Evolutionary conservation across 2,329 filamentous ascomycete genomes (phyloP), one percentile per base, ranked within the genome.

Genomic region (Pseudocercospora musae): DNA sequence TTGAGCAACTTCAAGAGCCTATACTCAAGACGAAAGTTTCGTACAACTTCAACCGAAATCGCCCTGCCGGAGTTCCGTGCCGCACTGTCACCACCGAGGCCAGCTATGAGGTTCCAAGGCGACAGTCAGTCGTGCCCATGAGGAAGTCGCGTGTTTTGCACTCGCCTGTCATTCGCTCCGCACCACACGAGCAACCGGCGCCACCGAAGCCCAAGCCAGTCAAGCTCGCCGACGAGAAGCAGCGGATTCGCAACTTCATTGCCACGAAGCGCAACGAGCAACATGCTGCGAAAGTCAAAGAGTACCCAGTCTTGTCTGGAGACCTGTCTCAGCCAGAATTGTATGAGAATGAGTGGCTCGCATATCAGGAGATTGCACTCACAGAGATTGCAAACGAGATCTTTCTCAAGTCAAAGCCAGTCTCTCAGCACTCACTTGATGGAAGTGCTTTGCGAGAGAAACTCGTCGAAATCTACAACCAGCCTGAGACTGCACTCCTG

Each of bases 331-430:
- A 82, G 53, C 79, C 85, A n/a, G 79, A 82, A 58, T 77, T 88
- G 66, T 87, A 87, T 70, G 85, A 88, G 68, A 85, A 87, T 50
- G 79, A 82, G 60, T 88, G 86, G 85, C 81, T 88, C 40, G 79
- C 77, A 11, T 82, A 87, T 63, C 85, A 88, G 69, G 86, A 88
- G 69, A 76, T 83, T 21, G 82, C 84, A 40, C 81, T 88, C 49
- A 84, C 84, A 0, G 85, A 87, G 69, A 76, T 88, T 6, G 72
- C 85, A 52, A 89, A 88, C 71, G 77, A 77, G 13, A 74, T 87
- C 53, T 85, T 87, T 67, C 73, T 80, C 37, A 71, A 77, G 4
- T 73, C 76, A 0, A 72, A 76, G 15, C 73, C 69, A 23, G 23
- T 23, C 15, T 20, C 8, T 7, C 29, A 37, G 27, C 42, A 52